phyloP scores from a whole-genome alignment of 2,329 filamentous ascomycete species.

The Neofusicoccum kwambonambiense region DNA sequence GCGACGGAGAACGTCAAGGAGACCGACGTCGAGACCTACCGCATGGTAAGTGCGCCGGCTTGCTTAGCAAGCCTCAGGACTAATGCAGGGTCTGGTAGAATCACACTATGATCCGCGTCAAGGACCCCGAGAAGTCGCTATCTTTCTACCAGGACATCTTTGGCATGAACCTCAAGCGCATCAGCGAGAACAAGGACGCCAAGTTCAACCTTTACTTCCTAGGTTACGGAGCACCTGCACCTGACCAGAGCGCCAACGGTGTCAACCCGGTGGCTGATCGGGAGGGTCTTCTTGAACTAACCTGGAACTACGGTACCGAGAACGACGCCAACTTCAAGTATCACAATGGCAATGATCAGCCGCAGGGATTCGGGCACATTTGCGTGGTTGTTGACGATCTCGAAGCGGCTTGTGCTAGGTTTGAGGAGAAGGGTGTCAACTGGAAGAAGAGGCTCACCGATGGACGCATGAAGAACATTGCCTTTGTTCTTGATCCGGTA shows the following conservation, averaged over 20 bases:
- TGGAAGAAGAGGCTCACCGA: constrained; percentile 98
- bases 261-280: constrained; percentile 62
- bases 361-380: constrained; percentile 92
- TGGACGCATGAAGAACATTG: constrained; percentile 87
- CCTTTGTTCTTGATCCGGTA: constrained; percentile 69
- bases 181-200: constrained; percentile 64
- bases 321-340: constrained; percentile 82
- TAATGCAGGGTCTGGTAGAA: constrained; percentile 51
- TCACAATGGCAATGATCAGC: constrained; percentile 87
- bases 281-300: constrained; percentile 87
- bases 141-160: constrained; percentile 68
- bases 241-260: constrained; percentile 54
- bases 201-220: constrained; percentile 93
- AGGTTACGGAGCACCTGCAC: constrained; percentile 60
- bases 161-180: constrained; percentile 82
- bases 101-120: constrained; percentile 94
- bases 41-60: constrained; percentile 47
- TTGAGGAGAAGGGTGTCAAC: constrained; percentile 75
- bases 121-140: constrained; percentile 53
- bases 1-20: constrained; percentile 69
- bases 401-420: constrained; percentile 81
- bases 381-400: constrained; percentile 85
- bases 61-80: constrained; percentile 42
- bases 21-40: constrained; percentile 74
- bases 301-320: constrained; percentile 81